A percentile compares a stretch with the other conserved stretches of the same genome.
These are phyloP conservation scores for Ganoderma multipileum DNA, from an alignment of 1,284 basidiomycete genomes.

Conservation along the genomic window DNA sequence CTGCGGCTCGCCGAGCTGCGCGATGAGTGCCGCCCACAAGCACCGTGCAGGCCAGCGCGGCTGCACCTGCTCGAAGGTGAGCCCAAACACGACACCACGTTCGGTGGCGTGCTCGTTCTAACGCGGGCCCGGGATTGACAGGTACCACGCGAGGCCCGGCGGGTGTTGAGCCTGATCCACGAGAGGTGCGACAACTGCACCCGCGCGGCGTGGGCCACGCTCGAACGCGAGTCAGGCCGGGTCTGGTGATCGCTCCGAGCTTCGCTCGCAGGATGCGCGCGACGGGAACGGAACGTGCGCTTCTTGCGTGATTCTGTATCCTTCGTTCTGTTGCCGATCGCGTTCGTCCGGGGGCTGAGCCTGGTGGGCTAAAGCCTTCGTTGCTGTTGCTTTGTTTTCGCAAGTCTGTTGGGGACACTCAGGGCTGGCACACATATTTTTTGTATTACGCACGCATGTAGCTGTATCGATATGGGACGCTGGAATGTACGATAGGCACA, in stretches of 20 bases:
- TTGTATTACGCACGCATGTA: constrained; percentile 7
- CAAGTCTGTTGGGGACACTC: not conserved
- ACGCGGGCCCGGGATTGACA: constrained; percentile 15
- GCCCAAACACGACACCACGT: constrained; percentile 4
- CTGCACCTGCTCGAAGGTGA: constrained; percentile 39
- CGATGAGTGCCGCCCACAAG: constrained; percentile 38
- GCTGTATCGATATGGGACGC: constrained; percentile 9
- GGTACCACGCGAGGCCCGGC: constrained; percentile 37
- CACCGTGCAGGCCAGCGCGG: constrained; percentile 34
- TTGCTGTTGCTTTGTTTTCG: not conserved
- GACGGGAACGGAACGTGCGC: not conserved
- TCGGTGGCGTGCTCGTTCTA: not conserved
- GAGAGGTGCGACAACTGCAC: constrained; percentile 40
- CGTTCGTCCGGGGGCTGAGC: not conserved
- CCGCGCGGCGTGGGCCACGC: constrained; percentile 37
- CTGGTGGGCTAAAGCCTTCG: not conserved
- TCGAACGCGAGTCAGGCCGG: constrained; percentile 38
- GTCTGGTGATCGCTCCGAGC: constrained; percentile 23
- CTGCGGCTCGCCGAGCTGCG: constrained; percentile 39
- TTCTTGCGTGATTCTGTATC: too few relatives aligned
- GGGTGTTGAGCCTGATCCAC: constrained; percentile 40
- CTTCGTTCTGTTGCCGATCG: not conserved
- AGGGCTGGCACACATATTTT: not conserved
- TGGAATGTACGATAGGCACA: constrained; percentile 8
- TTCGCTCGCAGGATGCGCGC: not conserved